phyloP scores from a whole-genome alignment of 768 basidiomycete species.

The Tubosaeta brunneosetosa region DNA sequence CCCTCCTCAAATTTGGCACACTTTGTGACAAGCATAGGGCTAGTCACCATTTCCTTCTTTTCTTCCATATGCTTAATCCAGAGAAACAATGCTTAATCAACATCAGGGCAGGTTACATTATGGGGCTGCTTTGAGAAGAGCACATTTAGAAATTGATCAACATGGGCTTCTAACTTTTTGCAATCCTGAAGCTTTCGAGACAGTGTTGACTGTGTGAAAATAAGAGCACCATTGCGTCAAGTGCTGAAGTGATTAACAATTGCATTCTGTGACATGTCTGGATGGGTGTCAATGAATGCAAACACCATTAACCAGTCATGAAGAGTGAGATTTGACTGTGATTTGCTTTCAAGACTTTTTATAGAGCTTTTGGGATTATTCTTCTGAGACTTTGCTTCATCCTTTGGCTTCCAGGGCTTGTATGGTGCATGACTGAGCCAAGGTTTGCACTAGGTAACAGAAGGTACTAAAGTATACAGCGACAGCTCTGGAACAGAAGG shows the following conservation, averaged over 20 bases:
- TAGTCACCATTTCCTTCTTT: not conserved
- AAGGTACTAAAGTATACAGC: no score
- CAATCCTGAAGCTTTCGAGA: not conserved
- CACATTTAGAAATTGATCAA: not conserved
- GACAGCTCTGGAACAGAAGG: no score
- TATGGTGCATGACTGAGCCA: no score
- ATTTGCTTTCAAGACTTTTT: no score
- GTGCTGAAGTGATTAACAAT: not conserved
- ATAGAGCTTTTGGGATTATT: no score
- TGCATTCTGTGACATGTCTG: not conserved
- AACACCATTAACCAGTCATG: not conserved
- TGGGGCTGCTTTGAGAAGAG: not conserved
- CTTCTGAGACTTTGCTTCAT: no score
- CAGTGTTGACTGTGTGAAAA: not conserved
- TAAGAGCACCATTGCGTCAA: not conserved
- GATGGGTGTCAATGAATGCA: not conserved
- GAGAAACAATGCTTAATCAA: not conserved
- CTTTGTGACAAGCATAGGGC: not conserved
- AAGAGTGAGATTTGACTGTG: not conserved
- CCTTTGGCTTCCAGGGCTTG: no score
- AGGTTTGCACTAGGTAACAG: no score
- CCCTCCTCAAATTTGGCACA: not conserved
- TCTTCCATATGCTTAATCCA: not conserved
- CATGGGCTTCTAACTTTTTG: not conserved
- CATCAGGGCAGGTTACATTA: not conserved